These are phyloP conservation scores for Boletellus ananiceps DNA, from an alignment of 768 basidiomycete species.

Conservation along the genomic window DNA sequence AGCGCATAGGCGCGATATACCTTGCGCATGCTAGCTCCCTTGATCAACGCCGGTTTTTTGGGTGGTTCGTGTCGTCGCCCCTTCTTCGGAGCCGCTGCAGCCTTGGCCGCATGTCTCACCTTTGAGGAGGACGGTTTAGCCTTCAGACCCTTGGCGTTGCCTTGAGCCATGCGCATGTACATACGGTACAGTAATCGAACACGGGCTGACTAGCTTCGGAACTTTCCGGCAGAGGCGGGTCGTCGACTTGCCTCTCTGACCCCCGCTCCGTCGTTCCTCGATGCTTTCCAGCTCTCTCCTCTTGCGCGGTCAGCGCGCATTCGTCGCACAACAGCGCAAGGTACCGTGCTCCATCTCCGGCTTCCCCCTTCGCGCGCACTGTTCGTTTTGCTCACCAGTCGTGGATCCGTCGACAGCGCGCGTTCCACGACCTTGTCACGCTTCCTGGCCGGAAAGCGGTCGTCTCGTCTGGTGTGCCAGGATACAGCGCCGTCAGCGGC, in stretches of 20 bases:
- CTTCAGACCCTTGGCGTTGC: constrained; percentile 75
- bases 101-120: constrained; percentile 57
- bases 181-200: neutral
- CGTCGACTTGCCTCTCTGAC: neutral
- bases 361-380: neutral
- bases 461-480: constrained; percentile 72
- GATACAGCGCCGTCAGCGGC: constrained; percentile 83
- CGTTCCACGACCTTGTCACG: constrained; percentile 66
- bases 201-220: constrained; percentile 10
- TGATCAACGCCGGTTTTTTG: constrained; percentile 70
- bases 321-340: constrained; percentile 43
- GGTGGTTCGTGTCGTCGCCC: constrained; percentile 75
- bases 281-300: constrained; percentile 45
- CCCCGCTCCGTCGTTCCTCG: constrained; percentile 17
- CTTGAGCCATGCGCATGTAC: constrained; percentile 59
- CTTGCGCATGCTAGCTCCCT: constrained; percentile 74
- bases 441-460: constrained; percentile 60
- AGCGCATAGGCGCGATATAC: constrained; percentile 32
- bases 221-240: constrained; percentile 21
- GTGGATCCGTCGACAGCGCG: constrained; percentile 43
- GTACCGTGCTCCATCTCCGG: constrained; percentile 22
- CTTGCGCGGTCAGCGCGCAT: constrained; percentile 50
- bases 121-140: constrained; percentile 43
- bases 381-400: neutral
- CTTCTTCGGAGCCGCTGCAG: constrained; percentile 71